phyloP scores from a whole-genome alignment of 257 asterid species.

The Nicotiana noctiflora region DNA sequence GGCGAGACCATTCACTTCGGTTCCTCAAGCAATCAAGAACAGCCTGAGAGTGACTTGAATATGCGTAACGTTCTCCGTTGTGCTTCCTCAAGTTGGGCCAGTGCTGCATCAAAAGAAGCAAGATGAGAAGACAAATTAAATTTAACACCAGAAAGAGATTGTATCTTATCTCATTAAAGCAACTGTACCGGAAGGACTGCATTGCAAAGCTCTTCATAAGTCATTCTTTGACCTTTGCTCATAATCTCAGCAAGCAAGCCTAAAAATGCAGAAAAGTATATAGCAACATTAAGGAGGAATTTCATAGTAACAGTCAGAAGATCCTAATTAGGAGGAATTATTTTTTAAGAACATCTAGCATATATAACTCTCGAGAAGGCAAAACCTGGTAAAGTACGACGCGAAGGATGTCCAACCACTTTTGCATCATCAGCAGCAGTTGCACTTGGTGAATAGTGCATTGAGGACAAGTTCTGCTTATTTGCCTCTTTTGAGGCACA shows the following conservation, averaged over 20 bases:
- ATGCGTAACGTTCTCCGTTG: conserved; percentile 92
- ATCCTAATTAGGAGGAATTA: background rate
- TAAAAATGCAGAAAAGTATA: conserved; percentile 15
- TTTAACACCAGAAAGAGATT: conserved; percentile 3
- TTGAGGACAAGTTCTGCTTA: conserved; percentile 38
- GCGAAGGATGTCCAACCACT: conserved; percentile 40
- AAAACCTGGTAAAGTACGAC: conserved; percentile 82
- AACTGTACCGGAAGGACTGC: conserved; percentile 76
- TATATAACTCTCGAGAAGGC: conserved; percentile 1
- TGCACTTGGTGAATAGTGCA: conserved; percentile 42
- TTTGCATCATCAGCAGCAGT: conserved; percentile 55
- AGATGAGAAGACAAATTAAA: conserved; percentile 5
- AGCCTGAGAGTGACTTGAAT: conserved; percentile 94
- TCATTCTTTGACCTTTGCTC: conserved; percentile 85
- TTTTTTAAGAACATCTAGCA: background rate
- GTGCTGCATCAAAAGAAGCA: conserved; percentile 41
- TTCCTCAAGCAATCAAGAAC: conserved; percentile 95
- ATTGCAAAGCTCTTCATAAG: conserved; percentile 84
- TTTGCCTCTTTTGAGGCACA: conserved; percentile 52
- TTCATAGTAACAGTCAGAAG: background rate
- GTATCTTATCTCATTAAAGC: conserved; percentile 6
- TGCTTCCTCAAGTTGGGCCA: conserved; percentile 96
- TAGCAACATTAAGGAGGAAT: background rate
- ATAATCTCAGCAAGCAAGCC: conserved; percentile 92
- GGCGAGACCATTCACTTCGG: conserved; percentile 93